Base-by-base conservation (phyloP, 1,284 basidiomycete genomes). In the Marasmius fiardii region DNA sequence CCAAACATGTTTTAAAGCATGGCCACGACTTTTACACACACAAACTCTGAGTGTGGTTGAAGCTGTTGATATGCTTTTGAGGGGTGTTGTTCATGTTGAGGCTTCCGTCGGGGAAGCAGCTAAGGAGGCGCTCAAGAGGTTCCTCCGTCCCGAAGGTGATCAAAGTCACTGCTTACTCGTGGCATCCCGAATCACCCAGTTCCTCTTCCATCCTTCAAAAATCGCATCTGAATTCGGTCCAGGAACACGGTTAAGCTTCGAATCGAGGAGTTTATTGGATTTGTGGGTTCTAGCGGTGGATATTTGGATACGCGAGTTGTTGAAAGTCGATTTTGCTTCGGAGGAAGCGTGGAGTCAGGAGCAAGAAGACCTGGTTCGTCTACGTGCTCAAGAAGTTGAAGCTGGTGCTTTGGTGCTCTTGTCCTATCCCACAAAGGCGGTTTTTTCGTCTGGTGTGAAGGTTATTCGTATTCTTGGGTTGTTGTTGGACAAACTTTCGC, bases 51-150 rank as follows among this genome's bases (percentile, higher is more conserved):
- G 78, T 53, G 70, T 89, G 53, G 71, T 78, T 4, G 87, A 88
- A 49, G 82, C 87, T 0, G 79, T 95, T 51, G 88, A 93, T 60
- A 86, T 94, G 74, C 80, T 97, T 21, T 79, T 95, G 48, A 83
- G 86, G 20, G 90, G 90, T 0, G 81, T 93, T 21, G 81, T 93
- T 37, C 94, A 95, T 62, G 85, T 95, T 23, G 93, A 98, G 61
- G 88, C 90, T 1, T 67, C 71, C 1, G 75, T 97, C 2, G 84
- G 82, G 45, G 85, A 88, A 24, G 83, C 83, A 5, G 90, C 94
- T 0, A 78, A 79, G 8, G 74, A 77, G 1, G 88, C 93, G 5
- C 68, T 97, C 56, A 81, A 81, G 58, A 81, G 94, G 12, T 86
- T 95, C 60, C 87, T 90, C n/a, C n/a, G n/a, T n/a, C n/a, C n/a